Percentiles rank a stretch among this genome's conserved stretches.
phyloP scores from a whole-genome alignment of 768 basidiomycete genomes.

The Trichaptum fuscoviolaceum region DNA sequence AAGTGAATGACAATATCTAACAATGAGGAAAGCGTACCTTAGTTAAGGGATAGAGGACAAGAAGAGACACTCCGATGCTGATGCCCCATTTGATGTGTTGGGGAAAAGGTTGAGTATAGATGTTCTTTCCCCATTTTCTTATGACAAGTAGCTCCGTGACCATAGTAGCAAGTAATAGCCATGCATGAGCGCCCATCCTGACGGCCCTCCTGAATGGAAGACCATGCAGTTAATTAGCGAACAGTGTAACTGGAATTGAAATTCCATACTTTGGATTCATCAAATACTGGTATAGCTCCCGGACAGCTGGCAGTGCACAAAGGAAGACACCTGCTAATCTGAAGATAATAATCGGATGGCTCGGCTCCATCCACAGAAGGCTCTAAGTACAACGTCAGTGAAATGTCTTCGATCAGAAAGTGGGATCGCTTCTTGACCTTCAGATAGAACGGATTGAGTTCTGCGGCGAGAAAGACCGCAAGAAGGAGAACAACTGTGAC shows the following conservation, averaged over 20 bases:
- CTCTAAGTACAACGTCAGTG: slow-evolving; percentile 27
- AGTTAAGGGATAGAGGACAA: slow-evolving; percentile 64
- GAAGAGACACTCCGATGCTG: slow-evolving; percentile 49
- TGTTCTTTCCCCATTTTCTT: slow-evolving; percentile 74
- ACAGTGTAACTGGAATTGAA: neutral
- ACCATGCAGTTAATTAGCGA: slow-evolving; percentile 6
- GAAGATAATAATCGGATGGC: slow-evolving; percentile 78
- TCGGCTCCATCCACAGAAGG: slow-evolving; percentile 85
- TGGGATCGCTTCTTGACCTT: slow-evolving; percentile 43
- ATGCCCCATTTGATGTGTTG: slow-evolving; percentile 58
- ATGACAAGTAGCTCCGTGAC: slow-evolving; percentile 77
- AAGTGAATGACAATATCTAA: neutral
- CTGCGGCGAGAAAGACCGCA: slow-evolving; percentile 75
- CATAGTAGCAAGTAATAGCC: slow-evolving; percentile 84
- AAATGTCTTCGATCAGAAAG: slow-evolving; percentile 1
- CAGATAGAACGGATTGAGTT: slow-evolving; percentile 84
- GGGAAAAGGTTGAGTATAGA: slow-evolving; percentile 63
- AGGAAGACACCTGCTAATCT: slow-evolving; percentile 73
- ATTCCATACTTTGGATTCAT: slow-evolving; percentile 67
- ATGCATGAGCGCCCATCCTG: slow-evolving; percentile 86
- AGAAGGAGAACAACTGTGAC: slow-evolving; percentile 69
- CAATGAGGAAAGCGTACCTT: slow-evolving; percentile 35
- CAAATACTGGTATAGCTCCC: slow-evolving; percentile 81
- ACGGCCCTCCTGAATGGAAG: slow-evolving; percentile 54
- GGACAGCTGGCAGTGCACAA: slow-evolving; percentile 80